Evolutionary conservation across 441 rosid genomes (phyloP).

Genomic region (Syzygium syzygioides): DNA sequence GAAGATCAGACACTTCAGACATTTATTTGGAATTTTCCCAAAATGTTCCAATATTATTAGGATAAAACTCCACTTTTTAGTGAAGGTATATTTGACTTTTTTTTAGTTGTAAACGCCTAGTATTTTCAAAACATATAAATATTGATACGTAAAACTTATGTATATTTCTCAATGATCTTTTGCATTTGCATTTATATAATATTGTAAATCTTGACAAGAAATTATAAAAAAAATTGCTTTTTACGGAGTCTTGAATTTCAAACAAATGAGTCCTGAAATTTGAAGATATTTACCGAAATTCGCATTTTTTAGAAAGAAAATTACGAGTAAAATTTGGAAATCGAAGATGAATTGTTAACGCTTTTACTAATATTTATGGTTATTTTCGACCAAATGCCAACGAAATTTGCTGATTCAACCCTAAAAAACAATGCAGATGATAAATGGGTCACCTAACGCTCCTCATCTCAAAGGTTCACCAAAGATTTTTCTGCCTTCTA

Average conservation of each 20-base stretch:
- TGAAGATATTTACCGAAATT: neutral
- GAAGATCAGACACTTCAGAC: accelerated
- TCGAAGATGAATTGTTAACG: neutral
- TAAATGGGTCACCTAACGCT: neutral
- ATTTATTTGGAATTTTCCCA: no score
- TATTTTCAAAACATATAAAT: neutral
- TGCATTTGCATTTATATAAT: neutral
- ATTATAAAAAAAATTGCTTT: neutral
- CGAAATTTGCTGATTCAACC: neutral
- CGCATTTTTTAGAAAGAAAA: neutral
- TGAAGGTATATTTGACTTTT: neutral
- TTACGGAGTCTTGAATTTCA: neutral
- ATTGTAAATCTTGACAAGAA: neutral
- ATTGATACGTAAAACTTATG: neutral
- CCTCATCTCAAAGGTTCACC: neutral
- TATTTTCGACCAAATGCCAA: neutral
- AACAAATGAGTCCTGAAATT: neutral
- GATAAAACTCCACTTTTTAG: neutral
- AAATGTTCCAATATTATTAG: neutral
- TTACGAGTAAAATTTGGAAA: neutral
- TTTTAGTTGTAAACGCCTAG: neutral
- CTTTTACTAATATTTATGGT: neutral
- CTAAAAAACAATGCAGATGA: no score
- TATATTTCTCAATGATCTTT: neutral
- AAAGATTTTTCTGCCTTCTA: neutral